phyloP scores from a whole-genome alignment of 768 basidiomycete species.

The Lentinula boryana region DNA sequence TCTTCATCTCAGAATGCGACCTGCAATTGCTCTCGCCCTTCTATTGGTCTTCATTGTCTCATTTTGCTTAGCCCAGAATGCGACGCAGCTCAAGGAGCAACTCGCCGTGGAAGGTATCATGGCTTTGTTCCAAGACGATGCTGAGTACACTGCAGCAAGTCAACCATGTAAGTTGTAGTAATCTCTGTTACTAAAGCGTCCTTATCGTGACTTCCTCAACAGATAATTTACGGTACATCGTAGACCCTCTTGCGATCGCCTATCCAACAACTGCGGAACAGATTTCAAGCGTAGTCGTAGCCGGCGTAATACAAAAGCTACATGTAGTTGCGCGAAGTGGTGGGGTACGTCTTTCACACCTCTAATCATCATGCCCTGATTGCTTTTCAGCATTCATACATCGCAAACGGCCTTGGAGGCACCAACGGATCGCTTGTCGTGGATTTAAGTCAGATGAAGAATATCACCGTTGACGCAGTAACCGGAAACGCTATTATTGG shows the following conservation, averaged over 20 bases:
- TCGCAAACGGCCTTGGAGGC: conserved; percentile 37
- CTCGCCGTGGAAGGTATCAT: neutral
- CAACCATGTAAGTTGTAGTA: conserved; percentile 11
- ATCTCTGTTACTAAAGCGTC: neutral
- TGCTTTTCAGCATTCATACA: conserved; percentile 31
- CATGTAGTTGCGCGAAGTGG: conserved; percentile 18
- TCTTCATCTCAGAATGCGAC: neutral
- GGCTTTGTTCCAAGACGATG: conserved; percentile 13
- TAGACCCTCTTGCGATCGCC: conserved; percentile 16
- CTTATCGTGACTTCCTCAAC: neutral
- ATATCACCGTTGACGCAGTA: conserved; percentile 22
- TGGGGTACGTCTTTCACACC: conserved; percentile 11
- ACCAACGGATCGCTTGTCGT: conserved; percentile 34
- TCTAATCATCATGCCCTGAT: neutral
- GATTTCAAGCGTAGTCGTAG: conserved; percentile 14
- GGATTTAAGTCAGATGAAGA: conserved; percentile 31
- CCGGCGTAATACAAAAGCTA: conserved; percentile 13
- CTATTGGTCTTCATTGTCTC: neutral
- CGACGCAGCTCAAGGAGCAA: neutral
- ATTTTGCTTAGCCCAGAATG: neutral
- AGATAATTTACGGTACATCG: conserved; percentile 18
- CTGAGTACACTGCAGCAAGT: conserved; percentile 16
- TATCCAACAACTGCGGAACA: conserved; percentile 14
- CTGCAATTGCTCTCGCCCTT: neutral
- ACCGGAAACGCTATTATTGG: conserved; percentile 28